A percentile compares a stretch with the other conserved stretches of the same genome.
phyloP scores from a whole-genome alignment of 257 asterid genomes.

The Thymus mandschuricus region DNA sequence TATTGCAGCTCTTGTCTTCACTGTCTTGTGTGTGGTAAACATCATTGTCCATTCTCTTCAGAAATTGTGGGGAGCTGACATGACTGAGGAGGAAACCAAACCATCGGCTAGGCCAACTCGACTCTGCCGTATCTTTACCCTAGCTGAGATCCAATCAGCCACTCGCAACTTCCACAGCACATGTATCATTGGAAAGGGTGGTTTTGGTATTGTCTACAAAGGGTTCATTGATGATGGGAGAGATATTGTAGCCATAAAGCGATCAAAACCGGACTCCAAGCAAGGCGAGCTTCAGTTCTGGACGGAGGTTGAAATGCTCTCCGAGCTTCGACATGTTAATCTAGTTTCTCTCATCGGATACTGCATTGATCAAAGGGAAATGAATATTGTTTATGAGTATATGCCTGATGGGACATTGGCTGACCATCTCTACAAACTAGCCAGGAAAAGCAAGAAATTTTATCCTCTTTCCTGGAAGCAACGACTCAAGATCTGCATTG shows the following conservation, averaged over 20 bases:
- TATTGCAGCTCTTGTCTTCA: slow-evolving; percentile 40
- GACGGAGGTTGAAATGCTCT: slow-evolving; percentile 64
- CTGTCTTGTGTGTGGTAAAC: slow-evolving; percentile 46
- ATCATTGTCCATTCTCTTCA: slow-evolving; percentile 39
- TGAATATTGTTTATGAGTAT: slow-evolving; percentile 56
- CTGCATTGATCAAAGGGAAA: slow-evolving; percentile 59
- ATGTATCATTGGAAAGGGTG: slow-evolving; percentile 60
- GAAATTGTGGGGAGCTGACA: slow-evolving; percentile 34
- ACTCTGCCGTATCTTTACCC: slow-evolving; percentile 51
- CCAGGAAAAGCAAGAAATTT: slow-evolving; percentile 25
- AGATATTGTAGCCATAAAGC: slow-evolving; percentile 55
- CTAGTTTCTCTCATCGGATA: slow-evolving; percentile 67
- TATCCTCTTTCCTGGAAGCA: slow-evolving; percentile 58
- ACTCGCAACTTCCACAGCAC: slow-evolving; percentile 47
- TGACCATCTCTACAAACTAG: slow-evolving; percentile 60
- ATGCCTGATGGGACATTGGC: slow-evolving; percentile 64
- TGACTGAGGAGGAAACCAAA: slow-evolving; percentile 35
- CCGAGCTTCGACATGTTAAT: slow-evolving; percentile 60
- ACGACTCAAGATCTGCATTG: slow-evolving; percentile 61
- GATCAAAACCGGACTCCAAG: slow-evolving; percentile 52
- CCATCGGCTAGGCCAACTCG: slow-evolving; percentile 35
- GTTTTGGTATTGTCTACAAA: slow-evolving; percentile 55
- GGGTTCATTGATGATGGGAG: slow-evolving; percentile 44
- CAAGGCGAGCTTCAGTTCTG: slow-evolving; percentile 64
- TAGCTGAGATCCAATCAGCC: slow-evolving; percentile 50